Evolutionary conservation across 345 rosid genomes (phyloP).

Genomic region (Luvunga scandens): DNA sequence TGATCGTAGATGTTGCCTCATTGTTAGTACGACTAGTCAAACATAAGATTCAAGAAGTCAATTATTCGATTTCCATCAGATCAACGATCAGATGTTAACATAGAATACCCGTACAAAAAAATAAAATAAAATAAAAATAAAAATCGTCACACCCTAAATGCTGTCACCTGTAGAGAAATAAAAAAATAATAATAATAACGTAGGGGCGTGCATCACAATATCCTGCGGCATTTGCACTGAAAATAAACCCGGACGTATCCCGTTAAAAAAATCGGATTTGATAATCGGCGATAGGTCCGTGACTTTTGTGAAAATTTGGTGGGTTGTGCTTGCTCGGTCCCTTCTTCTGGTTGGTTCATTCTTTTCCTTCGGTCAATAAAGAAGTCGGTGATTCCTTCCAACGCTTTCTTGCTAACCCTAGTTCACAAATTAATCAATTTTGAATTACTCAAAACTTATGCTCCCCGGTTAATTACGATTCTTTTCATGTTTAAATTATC

Average conservation of each 20-base stretch:
- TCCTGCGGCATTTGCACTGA: conserved; percentile 41
- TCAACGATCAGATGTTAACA: not conserved
- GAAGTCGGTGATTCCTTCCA: conserved; percentile 30
- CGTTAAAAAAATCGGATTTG: conserved; percentile 50
- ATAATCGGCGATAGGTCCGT: conserved; percentile 79
- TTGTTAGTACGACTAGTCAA: not conserved
- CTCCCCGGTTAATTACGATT: not conserved
- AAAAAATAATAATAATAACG: not conserved
- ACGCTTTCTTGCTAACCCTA: conserved; percentile 40
- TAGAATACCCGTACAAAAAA: not conserved
- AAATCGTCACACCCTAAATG: not conserved
- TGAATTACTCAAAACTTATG: conserved; percentile 17
- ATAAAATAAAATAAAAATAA: too few relatives aligned
- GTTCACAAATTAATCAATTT: conserved; percentile 12
- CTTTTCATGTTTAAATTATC: not conserved
- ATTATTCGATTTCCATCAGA: not conserved
- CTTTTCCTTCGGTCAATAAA: conserved; percentile 26
- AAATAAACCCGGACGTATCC: conserved; percentile 72
- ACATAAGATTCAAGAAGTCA: not conserved
- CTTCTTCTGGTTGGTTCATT: conserved; percentile 14
- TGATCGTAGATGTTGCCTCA: not conserved
- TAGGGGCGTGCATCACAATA: conserved; percentile 24
- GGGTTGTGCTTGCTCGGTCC: not conserved
- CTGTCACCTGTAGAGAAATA: not conserved
- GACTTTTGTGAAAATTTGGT: conserved; percentile 24